A percentile compares a stretch with the other conserved stretches of the same genome.
phyloP scores from a whole-genome alignment of 179 eudicot genomes.

The Carnegiea gigantea region DNA sequence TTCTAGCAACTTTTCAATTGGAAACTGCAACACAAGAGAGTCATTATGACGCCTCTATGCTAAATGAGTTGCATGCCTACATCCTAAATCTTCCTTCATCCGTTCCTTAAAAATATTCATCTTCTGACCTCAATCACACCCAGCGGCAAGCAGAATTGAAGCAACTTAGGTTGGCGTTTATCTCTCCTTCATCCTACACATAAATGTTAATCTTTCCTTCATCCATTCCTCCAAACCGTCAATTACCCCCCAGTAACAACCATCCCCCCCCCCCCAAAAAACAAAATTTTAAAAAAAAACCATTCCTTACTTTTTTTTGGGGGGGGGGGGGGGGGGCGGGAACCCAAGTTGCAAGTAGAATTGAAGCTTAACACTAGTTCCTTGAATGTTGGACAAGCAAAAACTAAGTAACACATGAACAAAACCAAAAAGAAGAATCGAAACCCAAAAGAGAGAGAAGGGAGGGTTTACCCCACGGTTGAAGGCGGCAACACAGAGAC shows the following conservation, averaged over 20 bases:
- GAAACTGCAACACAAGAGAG: not conserved
- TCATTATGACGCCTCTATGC: not conserved
- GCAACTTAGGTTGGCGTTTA: too few relatives aligned
- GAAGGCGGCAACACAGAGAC: conserved; percentile 12
- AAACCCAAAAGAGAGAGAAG: not conserved
- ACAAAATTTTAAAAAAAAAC: not conserved
- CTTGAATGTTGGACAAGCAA: not conserved
- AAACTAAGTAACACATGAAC: not conserved
- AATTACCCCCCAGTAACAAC: not conserved
- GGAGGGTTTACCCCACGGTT: not conserved
- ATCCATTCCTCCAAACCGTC: not conserved
- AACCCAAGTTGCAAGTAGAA: not conserved
- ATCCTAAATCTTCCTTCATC: not conserved
- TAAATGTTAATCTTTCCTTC: not conserved
- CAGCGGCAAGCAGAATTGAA: not conserved
- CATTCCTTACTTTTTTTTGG: not conserved
- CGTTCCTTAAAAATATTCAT: not conserved
- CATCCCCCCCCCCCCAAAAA: not conserved
- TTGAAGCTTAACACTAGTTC: not conserved
- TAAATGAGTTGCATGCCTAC: not conserved
- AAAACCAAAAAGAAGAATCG: not conserved
- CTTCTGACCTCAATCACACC: not conserved
- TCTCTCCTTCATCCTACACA: not conserved
- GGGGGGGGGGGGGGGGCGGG: too few relatives aligned
- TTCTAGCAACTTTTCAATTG: not conserved